Conservation (phyloP, 306 rosid species). For the Glycine latifolia region DNA sequence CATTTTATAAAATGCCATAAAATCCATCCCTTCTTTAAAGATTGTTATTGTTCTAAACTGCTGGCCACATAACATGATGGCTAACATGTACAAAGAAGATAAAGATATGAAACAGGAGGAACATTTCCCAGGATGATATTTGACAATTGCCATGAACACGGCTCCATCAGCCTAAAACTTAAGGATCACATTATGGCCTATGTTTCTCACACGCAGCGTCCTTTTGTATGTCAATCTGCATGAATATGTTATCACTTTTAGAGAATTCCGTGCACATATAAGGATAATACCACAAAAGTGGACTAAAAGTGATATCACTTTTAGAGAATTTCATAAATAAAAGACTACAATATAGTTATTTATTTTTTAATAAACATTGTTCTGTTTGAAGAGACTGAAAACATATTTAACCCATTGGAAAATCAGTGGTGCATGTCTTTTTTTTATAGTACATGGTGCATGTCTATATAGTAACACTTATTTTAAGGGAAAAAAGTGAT, state of each 20-base stretch:
- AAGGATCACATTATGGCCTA: slow-evolving; percentile 22
- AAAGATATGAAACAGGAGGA: slow-evolving; percentile 29
- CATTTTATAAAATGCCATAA: slow-evolving; percentile 38
- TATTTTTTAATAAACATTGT: too few species aligned
- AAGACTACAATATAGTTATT: too few species aligned
- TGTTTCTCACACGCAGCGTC: slow-evolving; percentile 49
- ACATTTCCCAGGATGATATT: slow-evolving; percentile 43
- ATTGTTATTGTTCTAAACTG: slow-evolving; percentile 49
- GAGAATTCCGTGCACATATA: not conserved
- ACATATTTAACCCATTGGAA: not conserved
- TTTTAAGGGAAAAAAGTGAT: not conserved
- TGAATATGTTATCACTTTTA: slow-evolving; percentile 9
- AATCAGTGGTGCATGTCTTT: not conserved
- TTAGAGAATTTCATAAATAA: too few species aligned
- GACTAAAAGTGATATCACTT: too few species aligned
- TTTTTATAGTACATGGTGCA: not conserved
- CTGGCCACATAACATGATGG: slow-evolving; percentile 45
- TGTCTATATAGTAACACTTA: not conserved
- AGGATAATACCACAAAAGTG: not conserved
- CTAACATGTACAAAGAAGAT: slow-evolving; percentile 53
- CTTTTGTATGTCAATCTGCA: slow-evolving; percentile 56
- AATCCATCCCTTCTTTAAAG: slow-evolving; percentile 39
- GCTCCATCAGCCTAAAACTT: not conserved
- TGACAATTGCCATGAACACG: slow-evolving; percentile 26
- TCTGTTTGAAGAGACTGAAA: too few species aligned